Percentiles rank a stretch among this genome's conserved stretches.
Conservation (phyloP, 345 rosid genomes). For the Eucalyptus camaldulensis region DNA sequence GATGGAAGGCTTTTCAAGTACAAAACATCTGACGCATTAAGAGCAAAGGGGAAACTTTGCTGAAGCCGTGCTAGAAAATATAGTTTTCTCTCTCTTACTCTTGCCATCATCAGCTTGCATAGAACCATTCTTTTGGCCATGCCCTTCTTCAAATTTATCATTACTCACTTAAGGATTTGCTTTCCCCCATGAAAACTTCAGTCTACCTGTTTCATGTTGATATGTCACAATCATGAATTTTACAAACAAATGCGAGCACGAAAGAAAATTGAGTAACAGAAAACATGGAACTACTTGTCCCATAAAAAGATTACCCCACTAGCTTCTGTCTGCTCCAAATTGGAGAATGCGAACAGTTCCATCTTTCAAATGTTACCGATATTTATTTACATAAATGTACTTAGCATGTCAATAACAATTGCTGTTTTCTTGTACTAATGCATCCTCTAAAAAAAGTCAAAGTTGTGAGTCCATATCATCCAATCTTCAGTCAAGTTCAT, state of each 20-base stretch:
- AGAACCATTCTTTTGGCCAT: constrained; percentile 8
- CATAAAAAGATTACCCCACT: background rate
- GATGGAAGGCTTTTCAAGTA: too few species aligned
- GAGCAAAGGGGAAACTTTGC: too few species aligned
- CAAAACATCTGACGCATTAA: too few species aligned
- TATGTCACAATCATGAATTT: background rate
- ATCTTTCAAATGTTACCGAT: background rate
- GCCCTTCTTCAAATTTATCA: constrained; percentile 25
- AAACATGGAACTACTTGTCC: background rate
- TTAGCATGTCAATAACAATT: background rate
- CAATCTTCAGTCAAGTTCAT: background rate
- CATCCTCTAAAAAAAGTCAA: background rate
- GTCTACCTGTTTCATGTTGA: background rate
- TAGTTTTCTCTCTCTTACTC: too few species aligned
- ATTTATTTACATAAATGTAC: constrained; percentile 8
- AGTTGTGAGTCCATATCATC: background rate
- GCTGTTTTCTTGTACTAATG: background rate
- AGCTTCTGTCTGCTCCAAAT: background rate
- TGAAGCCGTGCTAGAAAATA: too few species aligned
- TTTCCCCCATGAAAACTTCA: constrained; percentile 30
- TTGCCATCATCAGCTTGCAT: constrained; percentile 20
- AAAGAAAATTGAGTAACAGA: background rate
- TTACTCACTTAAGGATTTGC: constrained; percentile 3
- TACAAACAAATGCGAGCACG: background rate
- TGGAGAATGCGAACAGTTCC: background rate